A percentile compares a stretch with the other conserved stretches of the same genome.
Evolutionary conservation across 176 grass and related monocot genomes (phyloP).

Genomic region (Metroxylon sagu): DNA sequence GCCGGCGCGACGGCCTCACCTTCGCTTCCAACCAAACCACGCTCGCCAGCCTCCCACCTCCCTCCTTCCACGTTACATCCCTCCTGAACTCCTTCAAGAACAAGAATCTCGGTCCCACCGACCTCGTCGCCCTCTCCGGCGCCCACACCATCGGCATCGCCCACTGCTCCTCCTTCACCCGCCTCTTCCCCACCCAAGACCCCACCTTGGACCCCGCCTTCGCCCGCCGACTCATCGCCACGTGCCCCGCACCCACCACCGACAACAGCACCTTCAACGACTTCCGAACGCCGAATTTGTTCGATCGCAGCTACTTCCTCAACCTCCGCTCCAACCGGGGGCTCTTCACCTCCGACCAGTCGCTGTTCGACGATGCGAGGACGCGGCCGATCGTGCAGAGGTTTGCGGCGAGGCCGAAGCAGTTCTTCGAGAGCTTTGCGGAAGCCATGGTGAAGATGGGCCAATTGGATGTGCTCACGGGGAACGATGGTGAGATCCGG

Average conservation of each 20-base stretch:
- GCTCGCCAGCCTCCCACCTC: constrained; percentile 10
- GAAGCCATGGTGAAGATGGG: constrained; percentile 59
- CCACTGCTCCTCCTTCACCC: constrained; percentile 30
- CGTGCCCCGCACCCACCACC: constrained; percentile 8
- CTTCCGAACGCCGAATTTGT: constrained; percentile 22
- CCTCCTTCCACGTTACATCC: background rate
- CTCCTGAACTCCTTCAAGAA: constrained; percentile 12
- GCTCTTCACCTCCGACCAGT: constrained; percentile 54
- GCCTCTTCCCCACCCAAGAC: constrained; percentile 6
- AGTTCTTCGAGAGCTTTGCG: constrained; percentile 59
- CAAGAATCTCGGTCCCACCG: constrained; percentile 12
- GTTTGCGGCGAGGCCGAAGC: constrained; percentile 32
- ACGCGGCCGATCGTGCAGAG: constrained; percentile 19
- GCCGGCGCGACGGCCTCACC: constrained; percentile 20
- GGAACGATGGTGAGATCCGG: constrained; percentile 45
- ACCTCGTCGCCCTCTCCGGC: constrained; percentile 31
- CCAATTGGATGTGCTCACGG: constrained; percentile 40
- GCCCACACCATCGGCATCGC: constrained; percentile 8
- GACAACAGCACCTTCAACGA: constrained; percentile 12
- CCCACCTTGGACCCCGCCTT: constrained; percentile 19
- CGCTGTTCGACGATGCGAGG: constrained; percentile 27
- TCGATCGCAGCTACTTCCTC: constrained; percentile 62
- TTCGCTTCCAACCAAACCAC: background rate
- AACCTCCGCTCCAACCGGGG: constrained; percentile 39
- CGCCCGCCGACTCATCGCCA: constrained; percentile 1